phyloP scores from a whole-genome alignment of 768 basidiomycete genomes.

The Suillus hirtellus region DNA sequence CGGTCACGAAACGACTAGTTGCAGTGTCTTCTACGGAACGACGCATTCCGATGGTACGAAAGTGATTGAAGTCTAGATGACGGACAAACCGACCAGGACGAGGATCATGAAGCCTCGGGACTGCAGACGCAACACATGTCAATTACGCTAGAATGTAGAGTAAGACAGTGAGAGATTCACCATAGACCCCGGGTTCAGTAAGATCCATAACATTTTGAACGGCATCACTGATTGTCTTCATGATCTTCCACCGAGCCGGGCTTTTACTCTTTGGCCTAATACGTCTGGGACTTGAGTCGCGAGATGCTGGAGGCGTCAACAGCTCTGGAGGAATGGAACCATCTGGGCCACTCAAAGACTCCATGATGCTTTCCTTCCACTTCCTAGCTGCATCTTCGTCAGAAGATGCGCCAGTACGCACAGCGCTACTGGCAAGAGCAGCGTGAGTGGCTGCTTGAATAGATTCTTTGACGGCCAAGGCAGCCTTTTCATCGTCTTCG shows the following conservation, averaged over 20 bases:
- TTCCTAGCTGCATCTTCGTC: constrained; percentile 45
- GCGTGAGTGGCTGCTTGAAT: constrained; percentile 67
- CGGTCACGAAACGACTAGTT: constrained; percentile 90
- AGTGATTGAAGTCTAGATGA: constrained; percentile 93
- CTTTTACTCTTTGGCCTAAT: constrained; percentile 76
- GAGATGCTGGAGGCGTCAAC: constrained; percentile 76
- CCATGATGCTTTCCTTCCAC: constrained; percentile 63
- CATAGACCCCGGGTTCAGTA: constrained; percentile 68
- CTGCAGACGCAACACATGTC: constrained; percentile 35
- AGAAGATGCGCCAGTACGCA: constrained; percentile 35
- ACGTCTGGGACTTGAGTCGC: constrained; percentile 80
- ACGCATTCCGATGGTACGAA: constrained; percentile 95
- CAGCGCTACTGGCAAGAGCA: constrained; percentile 52
- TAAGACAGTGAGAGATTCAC: constrained; percentile 41
- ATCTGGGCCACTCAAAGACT: constrained; percentile 61
- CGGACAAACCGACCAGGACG: constrained; percentile 79
- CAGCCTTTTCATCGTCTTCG: constrained; percentile 66
- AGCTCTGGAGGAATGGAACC: constrained; percentile 72
- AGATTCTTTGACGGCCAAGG: constrained; percentile 62
- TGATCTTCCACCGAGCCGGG: constrained; percentile 81
- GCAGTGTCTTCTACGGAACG: constrained; percentile 89
- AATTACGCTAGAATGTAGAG: constrained; percentile 7
- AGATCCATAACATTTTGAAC: constrained; percentile 69
- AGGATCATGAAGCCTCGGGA: constrained; percentile 69
- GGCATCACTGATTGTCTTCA: constrained; percentile 77